Evolutionary conservation across 1,284 basidiomycete genomes (phyloP), one percentile per base, ranked within the genome.

Genomic region (Microbotryum violaceum): DNA sequence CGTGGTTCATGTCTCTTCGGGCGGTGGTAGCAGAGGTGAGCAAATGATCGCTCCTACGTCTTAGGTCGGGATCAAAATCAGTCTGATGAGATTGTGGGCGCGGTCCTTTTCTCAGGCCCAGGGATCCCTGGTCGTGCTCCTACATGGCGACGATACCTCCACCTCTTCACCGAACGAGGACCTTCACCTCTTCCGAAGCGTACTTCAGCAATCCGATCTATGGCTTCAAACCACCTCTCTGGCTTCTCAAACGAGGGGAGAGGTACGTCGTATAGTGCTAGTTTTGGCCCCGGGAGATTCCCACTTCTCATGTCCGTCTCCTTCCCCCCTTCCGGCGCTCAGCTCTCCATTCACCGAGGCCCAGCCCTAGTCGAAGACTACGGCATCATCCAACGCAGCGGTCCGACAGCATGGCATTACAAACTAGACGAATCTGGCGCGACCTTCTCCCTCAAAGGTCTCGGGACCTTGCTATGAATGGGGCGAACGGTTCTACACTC

Each of bases 161-260:
- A 46, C 65, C 9, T 23, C 31, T 20, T 47, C 58, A 21, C 21
- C 27, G 12, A 45, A 54, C 4, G 54, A 56, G 21, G 65, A 67
- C 47, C 16, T 23, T 7, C 57, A 58, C 47, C 54, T 67, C 21
- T 56, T 67, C 44, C 58, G 65, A 14, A 54, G 57, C 14, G n/a
- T 58, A 18, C 33, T 64, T 8, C 65, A 67, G 37, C 54, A 54
- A 21, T 59, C 58, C 27, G 65, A 64, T 44, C 44, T 67, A 16
- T 67, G 65, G 65, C 57, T 67, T 3, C 59, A 63, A 47, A 67
- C 65, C 12, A 57, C 53, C 3, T 57, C 48, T 20, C 47, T 67
- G 49, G 45, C 61, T n/a, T 63, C 65, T 1, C 65, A 67, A 48
- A 64, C 63, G 45, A 60, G 62, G 20, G 65, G 65, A n/a, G 65